phyloP scores from a whole-genome alignment of 1,139 yeast species.

The Wickerhamomyces sp. region DNA sequence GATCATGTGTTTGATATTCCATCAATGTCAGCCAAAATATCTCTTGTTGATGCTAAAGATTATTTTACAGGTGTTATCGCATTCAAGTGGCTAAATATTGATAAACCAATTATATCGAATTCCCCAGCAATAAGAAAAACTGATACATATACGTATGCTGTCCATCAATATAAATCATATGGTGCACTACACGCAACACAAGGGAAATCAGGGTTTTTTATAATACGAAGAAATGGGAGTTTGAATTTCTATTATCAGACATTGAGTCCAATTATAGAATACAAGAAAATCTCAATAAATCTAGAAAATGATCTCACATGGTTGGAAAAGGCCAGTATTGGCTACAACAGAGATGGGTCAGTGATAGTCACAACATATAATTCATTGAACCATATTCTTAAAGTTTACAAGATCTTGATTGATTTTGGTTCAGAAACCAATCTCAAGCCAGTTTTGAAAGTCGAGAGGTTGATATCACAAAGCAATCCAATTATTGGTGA shows the following conservation, averaged over 20 bases:
- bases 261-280: constrained; percentile 57
- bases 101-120: constrained; percentile 53
- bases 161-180: constrained; percentile 51
- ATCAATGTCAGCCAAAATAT: constrained; percentile 1
- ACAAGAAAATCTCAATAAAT: constrained; percentile 32
- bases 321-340: constrained; percentile 49
- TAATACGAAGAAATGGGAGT: constrained; percentile 60
- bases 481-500: constrained; percentile 13
- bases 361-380: constrained; percentile 47
- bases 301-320: constrained; percentile 24
- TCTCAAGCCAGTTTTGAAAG: constrained; percentile 12
- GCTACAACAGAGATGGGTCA: constrained; percentile 47
- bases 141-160: constrained; percentile 43
- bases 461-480: constrained; percentile 18
- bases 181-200: constrained; percentile 68
- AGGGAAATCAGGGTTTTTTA: constrained; percentile 69
- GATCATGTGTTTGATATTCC: constrained; percentile 22
- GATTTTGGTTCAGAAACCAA: constrained; percentile 49
- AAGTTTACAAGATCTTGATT: constrained; percentile 43
- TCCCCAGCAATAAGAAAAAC: constrained; percentile 41
- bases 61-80: constrained; percentile 35
- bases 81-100: constrained; percentile 66
- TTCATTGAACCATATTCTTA: constrained; percentile 34
- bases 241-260: constrained; percentile 52
- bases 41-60: constrained; percentile 15